phyloP scores from a whole-genome alignment of 129 eudicot genomes.

The Ambrosia artemisiifolia region DNA sequence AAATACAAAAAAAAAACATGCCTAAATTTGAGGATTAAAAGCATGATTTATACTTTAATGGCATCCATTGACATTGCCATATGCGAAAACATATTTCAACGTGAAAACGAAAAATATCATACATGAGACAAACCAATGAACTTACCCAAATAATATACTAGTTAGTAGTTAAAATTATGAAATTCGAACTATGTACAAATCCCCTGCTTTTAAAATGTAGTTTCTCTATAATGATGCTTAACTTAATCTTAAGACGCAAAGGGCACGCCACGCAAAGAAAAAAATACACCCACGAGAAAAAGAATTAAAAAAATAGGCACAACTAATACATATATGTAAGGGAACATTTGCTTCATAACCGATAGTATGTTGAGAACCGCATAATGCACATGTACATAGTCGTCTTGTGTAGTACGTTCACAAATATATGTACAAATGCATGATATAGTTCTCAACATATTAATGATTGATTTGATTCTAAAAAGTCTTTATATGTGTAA shows the following conservation, averaged over 20 bases:
- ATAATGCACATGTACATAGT: too few relatives aligned
- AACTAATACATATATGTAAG: too few relatives aligned
- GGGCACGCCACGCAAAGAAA: too few relatives aligned
- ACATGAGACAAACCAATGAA: neutral
- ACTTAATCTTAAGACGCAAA: neutral
- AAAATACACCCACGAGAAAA: too few relatives aligned
- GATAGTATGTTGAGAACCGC: too few relatives aligned
- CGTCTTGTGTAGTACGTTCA: too few relatives aligned
- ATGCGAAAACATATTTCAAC: neutral
- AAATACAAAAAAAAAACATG: neutral
- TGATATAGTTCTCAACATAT: too few relatives aligned
- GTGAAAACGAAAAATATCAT: neutral
- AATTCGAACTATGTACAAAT: neutral
- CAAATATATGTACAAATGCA: too few relatives aligned
- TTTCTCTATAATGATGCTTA: conserved; percentile 10
- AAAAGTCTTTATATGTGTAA: too few relatives aligned
- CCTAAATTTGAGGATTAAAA: neutral
- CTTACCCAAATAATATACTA: neutral
- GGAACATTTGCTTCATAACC: too few relatives aligned
- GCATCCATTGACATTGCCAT: neutral
- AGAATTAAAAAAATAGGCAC: too few relatives aligned
- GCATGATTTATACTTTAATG: neutral
- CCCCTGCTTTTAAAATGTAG: neutral
- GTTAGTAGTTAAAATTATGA: neutral
- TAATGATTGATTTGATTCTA: too few relatives aligned